phyloP scores from a whole-genome alignment of 352 stramenopile genomes.

The Globisporangium nodosum region DNA sequence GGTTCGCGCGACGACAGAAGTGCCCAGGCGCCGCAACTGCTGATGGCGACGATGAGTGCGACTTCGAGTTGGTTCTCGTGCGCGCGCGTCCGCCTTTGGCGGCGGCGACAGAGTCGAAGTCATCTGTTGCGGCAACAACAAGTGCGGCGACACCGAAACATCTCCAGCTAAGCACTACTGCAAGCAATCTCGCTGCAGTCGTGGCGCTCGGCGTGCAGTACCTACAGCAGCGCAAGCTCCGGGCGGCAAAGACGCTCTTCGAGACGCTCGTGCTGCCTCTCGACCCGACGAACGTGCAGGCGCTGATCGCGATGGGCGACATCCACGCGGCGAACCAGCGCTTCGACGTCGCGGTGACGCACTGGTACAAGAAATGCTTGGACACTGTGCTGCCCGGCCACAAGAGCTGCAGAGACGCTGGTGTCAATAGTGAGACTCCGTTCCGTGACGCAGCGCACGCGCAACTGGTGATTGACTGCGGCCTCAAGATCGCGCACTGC shows the following conservation, averaged over 20 bases:
- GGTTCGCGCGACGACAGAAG: background rate
- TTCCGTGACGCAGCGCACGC: background rate
- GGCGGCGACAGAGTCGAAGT: background rate
- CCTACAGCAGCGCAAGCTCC: conserved; percentile 42
- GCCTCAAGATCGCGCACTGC: conserved; percentile 40
- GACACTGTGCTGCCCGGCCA: background rate
- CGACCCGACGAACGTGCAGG: conserved; percentile 36
- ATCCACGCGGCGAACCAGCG: conserved; percentile 41
- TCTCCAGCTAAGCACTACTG: background rate
- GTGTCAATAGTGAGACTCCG: conserved; percentile 6
- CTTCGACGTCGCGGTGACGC: conserved; percentile 26
- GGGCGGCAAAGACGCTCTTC: conserved; percentile 41
- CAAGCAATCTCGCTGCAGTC: background rate
- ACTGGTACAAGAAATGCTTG: conserved; percentile 49
- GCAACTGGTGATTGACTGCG: conserved; percentile 26
- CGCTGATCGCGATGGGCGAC: conserved; percentile 43
- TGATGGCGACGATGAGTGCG: conserved; percentile 6
- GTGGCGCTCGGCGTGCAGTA: conserved; percentile 35
- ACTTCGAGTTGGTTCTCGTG: conserved; percentile 37
- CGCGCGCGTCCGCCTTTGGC: conserved; percentile 2
- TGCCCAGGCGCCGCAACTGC: background rate
- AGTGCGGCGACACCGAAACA: conserved; percentile 11
- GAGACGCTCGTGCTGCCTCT: conserved; percentile 30
- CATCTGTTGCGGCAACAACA: background rate
- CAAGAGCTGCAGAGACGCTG: background rate